Conservation (phyloP, 805 yeast genomes). For the Komagataella mondaviorum region DNA sequence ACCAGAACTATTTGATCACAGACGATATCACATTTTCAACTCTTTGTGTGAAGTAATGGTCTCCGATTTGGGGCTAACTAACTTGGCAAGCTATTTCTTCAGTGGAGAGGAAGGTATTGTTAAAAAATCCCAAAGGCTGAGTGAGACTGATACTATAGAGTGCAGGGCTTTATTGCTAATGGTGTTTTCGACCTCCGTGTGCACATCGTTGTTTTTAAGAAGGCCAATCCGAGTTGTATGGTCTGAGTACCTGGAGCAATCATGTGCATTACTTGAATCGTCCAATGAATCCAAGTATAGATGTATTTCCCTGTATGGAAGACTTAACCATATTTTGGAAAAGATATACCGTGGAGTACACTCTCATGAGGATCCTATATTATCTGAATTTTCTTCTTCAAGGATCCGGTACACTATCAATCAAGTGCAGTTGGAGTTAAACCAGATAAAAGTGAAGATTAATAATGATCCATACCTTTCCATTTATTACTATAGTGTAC, state of each 20-base stretch:
- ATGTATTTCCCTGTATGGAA: constrained; percentile 42
- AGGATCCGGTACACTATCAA: constrained; percentile 21
- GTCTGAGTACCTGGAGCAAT: constrained; percentile 51
- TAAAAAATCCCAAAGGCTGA: constrained; percentile 23
- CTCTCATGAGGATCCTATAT: constrained; percentile 14
- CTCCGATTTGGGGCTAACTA: constrained; percentile 64
- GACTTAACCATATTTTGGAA: constrained; percentile 48
- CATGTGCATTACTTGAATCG: constrained; percentile 34
- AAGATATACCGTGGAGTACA: constrained; percentile 40
- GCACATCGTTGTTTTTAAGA: constrained; percentile 51
- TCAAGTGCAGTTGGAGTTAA: constrained; percentile 37
- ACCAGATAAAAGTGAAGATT: constrained; percentile 23
- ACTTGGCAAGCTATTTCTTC: constrained; percentile 30
- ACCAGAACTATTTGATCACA: constrained; percentile 69
- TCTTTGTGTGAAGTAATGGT: constrained; percentile 53
- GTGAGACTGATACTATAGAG: constrained; percentile 28
- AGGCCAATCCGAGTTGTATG: constrained; percentile 50
- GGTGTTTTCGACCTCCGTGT: constrained; percentile 48
- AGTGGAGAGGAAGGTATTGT: constrained; percentile 25
- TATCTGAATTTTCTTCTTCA: constrained; percentile 9
- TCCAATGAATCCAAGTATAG: constrained; percentile 19
- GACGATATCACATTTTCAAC: constrained; percentile 62
- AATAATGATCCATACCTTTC: constrained; percentile 22
- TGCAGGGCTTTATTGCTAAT: constrained; percentile 38
- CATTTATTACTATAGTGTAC: constrained; percentile 47